Evolutionary conservation across 164 flowering plant species (phyloP).

Genomic region (Sedum album): DNA sequence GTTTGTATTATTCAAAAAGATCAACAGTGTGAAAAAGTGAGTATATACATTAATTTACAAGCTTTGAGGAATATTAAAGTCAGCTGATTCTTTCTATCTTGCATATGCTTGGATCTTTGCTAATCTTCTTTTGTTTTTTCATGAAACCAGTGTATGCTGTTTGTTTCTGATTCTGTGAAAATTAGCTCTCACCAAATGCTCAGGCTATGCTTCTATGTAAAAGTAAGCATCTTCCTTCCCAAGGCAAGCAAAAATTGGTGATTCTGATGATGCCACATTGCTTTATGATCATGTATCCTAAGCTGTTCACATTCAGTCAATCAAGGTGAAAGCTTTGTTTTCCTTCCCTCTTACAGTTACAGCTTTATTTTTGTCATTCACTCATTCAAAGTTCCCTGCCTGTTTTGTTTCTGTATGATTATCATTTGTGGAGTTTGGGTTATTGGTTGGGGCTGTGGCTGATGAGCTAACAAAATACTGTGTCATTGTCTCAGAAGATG

Average conservation of each 20-base stretch:
- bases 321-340: not conserved
- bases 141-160: too few species aligned
- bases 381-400: slow-evolving; percentile 1
- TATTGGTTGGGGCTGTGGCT: not conserved
- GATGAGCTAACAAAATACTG: not conserved
- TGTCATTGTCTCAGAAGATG: slow-evolving; percentile 11
- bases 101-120: too few species aligned
- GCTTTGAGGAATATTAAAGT: too few species aligned
- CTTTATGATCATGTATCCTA: not conserved
- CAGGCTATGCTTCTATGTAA: not conserved
- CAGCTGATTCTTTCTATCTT: too few species aligned
- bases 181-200: slow-evolving; percentile 1
- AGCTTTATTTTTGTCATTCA: slow-evolving; percentile 16
- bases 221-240: too few species aligned
- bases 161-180: slow-evolving; percentile 2
- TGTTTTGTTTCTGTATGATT: not conserved
- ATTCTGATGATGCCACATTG: not conserved
- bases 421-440: not conserved
- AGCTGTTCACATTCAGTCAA: not conserved
- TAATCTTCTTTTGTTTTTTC: too few species aligned
- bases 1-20: too few species aligned
- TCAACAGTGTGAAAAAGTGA: too few species aligned
- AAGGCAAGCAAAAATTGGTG: not conserved
- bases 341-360: not conserved
- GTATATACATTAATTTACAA: too few species aligned